These are phyloP conservation scores for Ustilago bromivora DNA, from an alignment of 1,284 basidiomycete genomes.

Conservation along the genomic window DNA sequence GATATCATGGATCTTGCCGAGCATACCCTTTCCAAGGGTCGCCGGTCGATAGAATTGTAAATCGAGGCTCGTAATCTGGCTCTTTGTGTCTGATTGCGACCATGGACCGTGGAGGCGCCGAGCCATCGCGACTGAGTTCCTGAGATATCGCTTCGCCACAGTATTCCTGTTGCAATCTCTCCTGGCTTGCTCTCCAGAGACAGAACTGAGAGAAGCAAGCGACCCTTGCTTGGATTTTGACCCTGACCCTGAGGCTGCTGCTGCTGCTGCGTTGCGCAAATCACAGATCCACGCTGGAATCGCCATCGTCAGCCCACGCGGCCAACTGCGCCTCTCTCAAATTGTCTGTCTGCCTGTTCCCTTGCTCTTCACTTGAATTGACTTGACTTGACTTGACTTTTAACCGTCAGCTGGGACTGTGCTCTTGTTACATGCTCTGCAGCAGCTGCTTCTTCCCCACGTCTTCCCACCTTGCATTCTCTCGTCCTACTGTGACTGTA, in stretches of 20 bases:
- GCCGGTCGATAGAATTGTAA: not conserved
- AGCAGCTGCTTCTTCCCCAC: not conserved
- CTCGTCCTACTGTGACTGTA: not conserved
- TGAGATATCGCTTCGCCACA: not conserved
- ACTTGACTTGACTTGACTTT: not conserved
- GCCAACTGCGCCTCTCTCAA: not conserved
- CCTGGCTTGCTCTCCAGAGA: not conserved
- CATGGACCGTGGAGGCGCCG: slow-evolving; percentile 12
- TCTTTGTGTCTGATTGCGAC: slow-evolving; percentile 17
- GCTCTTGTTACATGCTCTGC: not conserved
- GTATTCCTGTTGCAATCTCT: slow-evolving; percentile 7
- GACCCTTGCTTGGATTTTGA: not conserved
- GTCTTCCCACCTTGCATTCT: not conserved
- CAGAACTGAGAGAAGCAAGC: not conserved
- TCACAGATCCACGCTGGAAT: slow-evolving; percentile 2
- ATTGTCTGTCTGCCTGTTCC: not conserved
- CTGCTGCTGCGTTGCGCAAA: not conserved
- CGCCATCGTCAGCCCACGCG: slow-evolving; percentile 10
- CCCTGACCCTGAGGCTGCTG: not conserved
- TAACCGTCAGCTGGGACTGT: not conserved
- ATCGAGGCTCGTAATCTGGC: not conserved
- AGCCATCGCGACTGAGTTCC: not conserved
- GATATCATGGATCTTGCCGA: not conserved
- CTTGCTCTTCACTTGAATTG: too few relatives aligned
- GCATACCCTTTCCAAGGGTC: not conserved